Base-by-base conservation (phyloP, 495 filamentous ascomycete genomes). In the Talaromyces stipitatus region DNA sequence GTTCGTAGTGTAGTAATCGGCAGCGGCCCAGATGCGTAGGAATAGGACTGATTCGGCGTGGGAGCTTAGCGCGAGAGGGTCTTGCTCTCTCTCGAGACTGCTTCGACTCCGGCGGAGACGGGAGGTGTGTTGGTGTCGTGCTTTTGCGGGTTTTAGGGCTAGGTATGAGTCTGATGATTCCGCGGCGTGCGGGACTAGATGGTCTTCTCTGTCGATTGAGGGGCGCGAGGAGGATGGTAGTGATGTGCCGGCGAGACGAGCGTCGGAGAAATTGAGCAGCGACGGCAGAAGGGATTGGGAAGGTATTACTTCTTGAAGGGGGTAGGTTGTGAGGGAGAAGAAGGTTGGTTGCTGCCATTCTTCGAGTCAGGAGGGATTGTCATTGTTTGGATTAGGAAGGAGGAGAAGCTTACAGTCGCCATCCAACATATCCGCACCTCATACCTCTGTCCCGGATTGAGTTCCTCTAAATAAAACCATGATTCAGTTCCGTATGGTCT, bases 341-440 rank as follows among this genome's bases (percentile, higher is more conserved):
- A 80, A 66, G 7, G 92, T 97, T 59, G 94, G 94, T 89, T 95
- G 88, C 92, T 97, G 54, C n/a, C n/a, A n/a, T n/a, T 18, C 16
- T 12, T 24, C 2, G 20, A 6, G 26, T 55, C 26, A 22, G 12
- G n/a, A 22, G 3, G 23, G 2, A 4, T 26, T 22, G n/a, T 14
- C 45, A 2, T n/a, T n/a, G 12, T 0, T 47, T 10, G 8, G 18
- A 7, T 5, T 28, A 41, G 57, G 23, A 61, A 63, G 54, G 56
- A 30, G 46, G 33, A 29, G 58, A 20, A 78, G 3, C 87, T 70
- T 81, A 95, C 92, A 28, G 85, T 95, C 43, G 94, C 94, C 60
- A 88, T 76, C 94, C 94, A 98, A 72, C 94, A 98, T 59, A 97
- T 78, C 22, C 94, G 82, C 29, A 96, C 83, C 75, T 98, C 94